Evolutionary conservation across 805 yeast species (phyloP), one percentile per base, ranked within the genome.

Genomic region (Saturnispora sanitii): DNA sequence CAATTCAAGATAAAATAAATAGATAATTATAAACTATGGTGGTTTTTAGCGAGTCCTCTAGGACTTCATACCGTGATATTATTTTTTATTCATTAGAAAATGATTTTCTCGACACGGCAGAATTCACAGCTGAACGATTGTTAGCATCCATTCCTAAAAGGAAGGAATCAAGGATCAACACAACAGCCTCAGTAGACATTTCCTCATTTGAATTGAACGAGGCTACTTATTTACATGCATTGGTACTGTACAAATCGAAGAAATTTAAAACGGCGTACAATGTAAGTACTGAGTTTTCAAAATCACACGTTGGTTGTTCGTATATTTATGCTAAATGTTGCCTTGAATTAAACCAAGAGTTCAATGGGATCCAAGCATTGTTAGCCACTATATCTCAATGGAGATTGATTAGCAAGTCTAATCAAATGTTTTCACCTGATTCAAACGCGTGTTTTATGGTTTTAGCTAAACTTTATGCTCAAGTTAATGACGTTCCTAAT

Each of bases 51-150:
- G 38, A 35, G 8, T 26, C 33, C 22, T 32, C 27, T 4, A n/a
- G 15, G 13, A 16, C 34, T 17, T 39, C 42, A n/a, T 26, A 26
- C n/a, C 33, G 82, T 41, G 70, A 80, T 9, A 61, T 71, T 2
- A 68, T 82, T n/a, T 63, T 83, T 56, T 82, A 84, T 52, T 72
- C 81, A 11, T 58, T 86, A 30, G 94, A 85, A 50, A 73, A 74
- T 44, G 86, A 78, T 53, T 69, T 82, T 45, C 62, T 73, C 34
- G 62, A 67, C 12, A 82, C 88, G 21, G 96, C 97, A 2, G 87
- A 80, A 53, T 85, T 92, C 61, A 79, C 90, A 4, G 76, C 87
- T 15, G 97, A 92, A 57, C 67, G 94, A 48, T 65, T 86, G 18
- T 60, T 82, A 26, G 85, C 95, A 7, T 27, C 31, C 11, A 69